Base-by-base conservation (phyloP, 345 rosid genomes). In the Microthlaspi erraticum region DNA sequence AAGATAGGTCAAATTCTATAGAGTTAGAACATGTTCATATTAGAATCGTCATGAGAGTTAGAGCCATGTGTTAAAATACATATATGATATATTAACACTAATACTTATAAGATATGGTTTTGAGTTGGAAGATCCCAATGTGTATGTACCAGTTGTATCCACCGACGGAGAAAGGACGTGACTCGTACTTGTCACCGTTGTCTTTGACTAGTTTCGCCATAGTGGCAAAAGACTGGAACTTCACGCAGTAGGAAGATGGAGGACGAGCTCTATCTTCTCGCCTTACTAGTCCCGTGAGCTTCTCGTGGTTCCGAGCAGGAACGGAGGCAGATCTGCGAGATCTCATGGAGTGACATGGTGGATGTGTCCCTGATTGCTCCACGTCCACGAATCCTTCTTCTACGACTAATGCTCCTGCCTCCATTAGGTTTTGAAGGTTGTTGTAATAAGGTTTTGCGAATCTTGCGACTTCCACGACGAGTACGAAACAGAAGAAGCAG, bases 121-220 rank as follows among this genome's bases (percentile, higher is more conserved):
- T 52, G 18, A 52, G 37, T 13, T 52, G 18, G 6, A 52, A 52
- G 11, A 10, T 1, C 37, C 9, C 11, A 13, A 55, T 5, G 5
- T 18, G 29, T 56, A 58, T 59, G 19, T 65, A 74, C 72, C 78
- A 74, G 0, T 74, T 74, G 61, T 59, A 74, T 49, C 78, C 78
- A 59, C 78, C 78, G 4, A 37, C 37, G 11, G 73, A 36, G 67
- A 66, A 74, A 32, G 78, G 73, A 31, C 68, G 67, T 48, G 68
- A 74, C 72, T 74, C 72, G 18, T 59, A 74, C 61, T 66, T 59
- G 60, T 14, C 78, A 42, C 66, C 66, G 2, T 70, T 70, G n/a
- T 16, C 31, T 58, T 50, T 59, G 4, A 58, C 72, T 34, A 20
- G 53, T n/a, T 66, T 66, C 0, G 33, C 1, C 67, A 66, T 39